These are phyloP conservation scores for Isatis lusitanica DNA, from an alignment of 441 rosid genomes.

Conservation along the genomic window DNA sequence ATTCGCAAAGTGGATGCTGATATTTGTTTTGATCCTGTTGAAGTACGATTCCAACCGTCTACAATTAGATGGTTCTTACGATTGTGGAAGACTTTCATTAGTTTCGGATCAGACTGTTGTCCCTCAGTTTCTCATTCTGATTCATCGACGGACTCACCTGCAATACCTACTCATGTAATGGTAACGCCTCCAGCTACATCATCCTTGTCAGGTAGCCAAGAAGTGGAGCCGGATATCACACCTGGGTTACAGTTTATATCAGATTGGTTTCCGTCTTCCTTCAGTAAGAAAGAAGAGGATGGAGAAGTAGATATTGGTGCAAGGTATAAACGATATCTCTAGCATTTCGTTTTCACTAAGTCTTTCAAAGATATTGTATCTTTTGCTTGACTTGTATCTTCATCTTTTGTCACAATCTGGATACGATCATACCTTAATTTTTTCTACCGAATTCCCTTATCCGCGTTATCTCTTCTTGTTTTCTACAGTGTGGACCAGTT, in stretches of 20 bases:
- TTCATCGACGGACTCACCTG: slow-evolving; percentile 39
- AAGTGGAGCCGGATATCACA: slow-evolving; percentile 45
- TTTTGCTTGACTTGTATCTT: slow-evolving; percentile 6
- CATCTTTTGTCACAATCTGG: slow-evolving; percentile 15
- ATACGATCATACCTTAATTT: background rate
- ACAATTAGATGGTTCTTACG: slow-evolving; percentile 70
- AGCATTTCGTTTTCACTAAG: slow-evolving; percentile 6
- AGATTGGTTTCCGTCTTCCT: slow-evolving; percentile 82
- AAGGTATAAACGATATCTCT: slow-evolving; percentile 58
- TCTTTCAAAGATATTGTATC: slow-evolving; percentile 8
- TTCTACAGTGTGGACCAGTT: slow-evolving; percentile 87
- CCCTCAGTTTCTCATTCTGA: slow-evolving; percentile 49
- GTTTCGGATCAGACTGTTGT: slow-evolving; percentile 42
- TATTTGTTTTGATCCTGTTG: slow-evolving; percentile 77
- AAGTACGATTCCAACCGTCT: slow-evolving; percentile 70
- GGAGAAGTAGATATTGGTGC: slow-evolving; percentile 79
- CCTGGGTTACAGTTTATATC: slow-evolving; percentile 69
- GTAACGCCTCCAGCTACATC: slow-evolving; percentile 36
- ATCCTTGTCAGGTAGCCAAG: slow-evolving; percentile 48
- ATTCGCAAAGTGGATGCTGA: slow-evolving; percentile 87
- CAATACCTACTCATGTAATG: slow-evolving; percentile 18
- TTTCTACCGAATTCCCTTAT: background rate
- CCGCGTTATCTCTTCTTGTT: slow-evolving; percentile 20
- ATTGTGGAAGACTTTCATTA: slow-evolving; percentile 57
- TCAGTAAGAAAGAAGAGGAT: slow-evolving; percentile 39